phyloP scores from a whole-genome alignment of 176 grass and related monocot genomes.

The Oryza rufipogon region DNA sequence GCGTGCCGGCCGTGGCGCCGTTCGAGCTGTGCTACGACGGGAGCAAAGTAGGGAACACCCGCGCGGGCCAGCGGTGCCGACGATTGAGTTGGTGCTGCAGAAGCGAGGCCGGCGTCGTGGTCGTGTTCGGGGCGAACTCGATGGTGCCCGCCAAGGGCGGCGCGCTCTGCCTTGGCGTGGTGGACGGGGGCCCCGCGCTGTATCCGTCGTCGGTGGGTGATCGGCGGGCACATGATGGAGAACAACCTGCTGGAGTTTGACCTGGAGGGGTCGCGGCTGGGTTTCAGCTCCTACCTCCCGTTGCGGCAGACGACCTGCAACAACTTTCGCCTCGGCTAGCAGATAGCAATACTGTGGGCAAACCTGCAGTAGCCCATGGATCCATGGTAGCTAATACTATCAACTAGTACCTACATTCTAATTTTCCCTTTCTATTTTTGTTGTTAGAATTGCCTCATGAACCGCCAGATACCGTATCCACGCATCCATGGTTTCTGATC shows the following conservation, averaged over 20 bases:
- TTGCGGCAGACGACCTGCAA: slow-evolving; percentile 41
- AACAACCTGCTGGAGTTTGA: background rate
- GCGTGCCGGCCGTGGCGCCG: slow-evolving; percentile 26
- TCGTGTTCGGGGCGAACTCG: slow-evolving; percentile 48
- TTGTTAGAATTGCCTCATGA: no score
- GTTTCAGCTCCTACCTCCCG: slow-evolving; percentile 49
- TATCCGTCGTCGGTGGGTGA: slow-evolving; percentile 42
- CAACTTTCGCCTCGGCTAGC: slow-evolving; percentile 44
- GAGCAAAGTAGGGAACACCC: slow-evolving; percentile 30
- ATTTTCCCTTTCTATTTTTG: no score
- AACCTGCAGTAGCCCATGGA: no score
- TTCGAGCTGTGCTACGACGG: slow-evolving; percentile 52
- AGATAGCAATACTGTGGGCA: no score
- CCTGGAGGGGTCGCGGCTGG: slow-evolving; percentile 37
- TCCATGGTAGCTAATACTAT: slow-evolving; percentile 39
- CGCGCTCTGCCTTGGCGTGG: slow-evolving; percentile 48
- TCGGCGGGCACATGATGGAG: slow-evolving; percentile 43
- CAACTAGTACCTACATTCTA: no score
- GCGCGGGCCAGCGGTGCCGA: slow-evolving; percentile 47
- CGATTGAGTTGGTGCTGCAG: slow-evolving; percentile 47
- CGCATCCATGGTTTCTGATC: no score
- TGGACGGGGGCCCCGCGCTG: slow-evolving; percentile 38
- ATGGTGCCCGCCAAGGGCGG: slow-evolving; percentile 34
- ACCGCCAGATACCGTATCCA: no score
- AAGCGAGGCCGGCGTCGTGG: slow-evolving; percentile 23